These are phyloP conservation scores for Paramecium caudatum DNA, from an alignment of 73 alveolate genomes.

Conservation along the genomic window DNA sequence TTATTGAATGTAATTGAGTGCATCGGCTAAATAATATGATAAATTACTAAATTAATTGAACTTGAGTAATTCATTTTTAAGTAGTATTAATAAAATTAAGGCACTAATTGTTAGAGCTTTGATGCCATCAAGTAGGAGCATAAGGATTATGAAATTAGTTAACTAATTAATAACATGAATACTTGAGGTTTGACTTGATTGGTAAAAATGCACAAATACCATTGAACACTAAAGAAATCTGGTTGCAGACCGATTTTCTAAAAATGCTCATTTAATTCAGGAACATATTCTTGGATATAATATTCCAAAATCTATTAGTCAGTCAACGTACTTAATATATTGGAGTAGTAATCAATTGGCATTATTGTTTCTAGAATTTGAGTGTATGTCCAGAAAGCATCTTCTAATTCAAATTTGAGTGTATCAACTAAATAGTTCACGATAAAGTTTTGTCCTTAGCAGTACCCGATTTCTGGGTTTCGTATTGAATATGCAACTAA, in stretches of 20 bases:
- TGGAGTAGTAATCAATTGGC: constrained; percentile 62
- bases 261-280: constrained; percentile 43
- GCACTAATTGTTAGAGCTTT: constrained; percentile 60
- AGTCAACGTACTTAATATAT: constrained; percentile 44
- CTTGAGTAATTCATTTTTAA: constrained; percentile 32
- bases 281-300: constrained; percentile 33
- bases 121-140: constrained; percentile 41
- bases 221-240: constrained; percentile 51
- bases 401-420: constrained; percentile 37
- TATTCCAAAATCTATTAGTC: constrained; percentile 49
- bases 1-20: background rate
- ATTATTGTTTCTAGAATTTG: constrained; percentile 37
- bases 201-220: constrained; percentile 65
- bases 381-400: constrained; percentile 62
- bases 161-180: constrained; percentile 19
- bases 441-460: too few relatives aligned
- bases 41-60: constrained; percentile 51
- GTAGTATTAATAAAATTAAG: background rate
- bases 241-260: constrained; percentile 5
- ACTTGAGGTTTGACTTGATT: constrained; percentile 62
- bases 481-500: constrained; percentile 2
- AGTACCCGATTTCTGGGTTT: constrained; percentile 4
- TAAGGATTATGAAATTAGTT: constrained; percentile 27
- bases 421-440: background rate
- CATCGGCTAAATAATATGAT: constrained; percentile 15